Base-by-base conservation (phyloP, 345 rosid genomes). In the Pseudoturritis turrita region DNA sequence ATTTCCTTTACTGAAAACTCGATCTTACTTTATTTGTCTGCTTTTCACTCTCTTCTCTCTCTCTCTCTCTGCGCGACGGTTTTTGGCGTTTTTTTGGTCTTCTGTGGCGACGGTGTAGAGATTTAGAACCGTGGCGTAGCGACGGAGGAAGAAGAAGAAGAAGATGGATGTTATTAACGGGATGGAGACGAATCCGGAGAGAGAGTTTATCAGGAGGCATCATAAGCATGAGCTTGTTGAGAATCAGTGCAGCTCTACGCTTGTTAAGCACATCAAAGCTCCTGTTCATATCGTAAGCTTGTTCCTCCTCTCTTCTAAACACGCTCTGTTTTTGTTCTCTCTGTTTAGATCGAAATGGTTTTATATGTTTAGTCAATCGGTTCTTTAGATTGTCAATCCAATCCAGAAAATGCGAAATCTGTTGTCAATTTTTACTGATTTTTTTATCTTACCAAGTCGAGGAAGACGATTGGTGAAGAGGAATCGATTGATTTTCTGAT, bases 261-360 rank as follows among this genome's bases (percentile, higher is more conserved):
- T 94, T 70, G 79, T 83, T 35, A 91, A 89, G 76, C 95, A 86
- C 76, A 83, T 91, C 95, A 89, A 83, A 76, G 96, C 96, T 73
- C 96, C 99, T 61, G 85, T 94, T 80, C 96, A 83, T 73, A 96
- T 88, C n/a, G 96, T 94, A 88, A 80, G 72, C 70, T 74, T 65
- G 58, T 76, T 67, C 45, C 19, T 49, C n/a, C 10, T 12, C 31
- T 36, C 64, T 14, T 37, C 47, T 44, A 5, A 52, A 41, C 69
- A 10, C 23, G 36, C 56, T 62, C 52, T 47, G 6, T 6, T 29
- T 60, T 63, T 37, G 2, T 4, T 9, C 12, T 44, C 23, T 71
- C 25, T 62, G 14, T 21, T 58, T 67, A 28, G 35, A 15, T 65
- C 29, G 19, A 62, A 63, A 50, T 70, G 56, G 36, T 8, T 21